Evolutionary conservation across 257 asterid genomes (phyloP), one percentile per base, ranked within the genome.

Genomic region (Penstemon davidsonii): DNA sequence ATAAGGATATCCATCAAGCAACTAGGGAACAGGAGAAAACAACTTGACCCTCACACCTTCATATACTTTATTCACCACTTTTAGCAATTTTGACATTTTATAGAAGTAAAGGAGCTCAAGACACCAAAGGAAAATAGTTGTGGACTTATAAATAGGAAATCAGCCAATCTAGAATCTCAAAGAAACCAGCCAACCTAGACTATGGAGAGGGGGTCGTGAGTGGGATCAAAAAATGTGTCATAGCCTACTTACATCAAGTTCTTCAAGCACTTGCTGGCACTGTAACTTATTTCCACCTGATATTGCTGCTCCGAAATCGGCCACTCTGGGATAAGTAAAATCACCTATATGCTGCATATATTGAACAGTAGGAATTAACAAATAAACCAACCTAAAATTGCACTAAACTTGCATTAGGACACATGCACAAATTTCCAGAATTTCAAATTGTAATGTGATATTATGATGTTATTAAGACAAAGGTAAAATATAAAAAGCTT

Each of bases 281-380:
- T 87, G 97, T 46, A 67, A 70, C 80, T 88, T 89, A 75, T 88
- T 87, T 74, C 93, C 97, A 69, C 97, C 99, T 61, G 96, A 88
- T 83, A 94, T 91, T 72, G 99, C 97, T 46, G 99, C 96, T 65
- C 99, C 99, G 79, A 94, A 94, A 85, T 94, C 99, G 62, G 99
- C 99, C 71, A 94, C 88, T 80, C 96, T 91, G 59, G 99, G 91
- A 81, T 85, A 82, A 64, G 92, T 91, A 75, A 94, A 94, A 75
- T 91, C 99, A 41, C 99, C 98, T 55, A 94, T 83, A 72, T 91
- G 96, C 99, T 94, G 96, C 83, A 81, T 45, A 68, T 47, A 74
- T 71, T 59, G 41, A 75, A 75, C 67, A 72, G 66, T 72, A 75
- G 71, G 64, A 70, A 60, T 75, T 53, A 72, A 61, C 69, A 25